Evolutionary conservation across 2,329 filamentous ascomycete species (phyloP).

Genomic region (Ceratocystiopsis sp.): DNA sequence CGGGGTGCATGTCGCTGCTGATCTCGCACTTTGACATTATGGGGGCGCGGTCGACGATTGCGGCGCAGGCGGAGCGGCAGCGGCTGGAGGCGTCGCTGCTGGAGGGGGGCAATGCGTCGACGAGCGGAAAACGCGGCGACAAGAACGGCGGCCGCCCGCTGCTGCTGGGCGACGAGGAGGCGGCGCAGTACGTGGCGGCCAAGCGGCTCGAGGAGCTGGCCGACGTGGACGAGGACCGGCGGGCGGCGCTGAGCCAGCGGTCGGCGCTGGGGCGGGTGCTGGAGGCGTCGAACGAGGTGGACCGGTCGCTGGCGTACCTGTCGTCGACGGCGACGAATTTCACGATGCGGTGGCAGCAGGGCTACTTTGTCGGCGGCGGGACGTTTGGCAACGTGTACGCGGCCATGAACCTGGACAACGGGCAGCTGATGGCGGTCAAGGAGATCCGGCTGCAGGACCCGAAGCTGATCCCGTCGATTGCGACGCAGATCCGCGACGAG

Average conservation of each 20-base stretch:
- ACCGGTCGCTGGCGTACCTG: slow-evolving; percentile 82
- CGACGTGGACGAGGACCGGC: slow-evolving; percentile 61
- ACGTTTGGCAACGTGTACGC: slow-evolving; percentile 97
- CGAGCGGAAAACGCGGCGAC: slow-evolving; percentile 58
- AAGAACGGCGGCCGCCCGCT: slow-evolving; percentile 33
- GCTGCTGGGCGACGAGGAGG: slow-evolving; percentile 66
- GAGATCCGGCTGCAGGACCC: slow-evolving; percentile 95
- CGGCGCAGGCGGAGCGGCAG: slow-evolving; percentile 86
- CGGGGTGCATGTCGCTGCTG: slow-evolving; percentile 89
- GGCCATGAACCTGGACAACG: slow-evolving; percentile 91
- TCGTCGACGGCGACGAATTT: slow-evolving; percentile 92
- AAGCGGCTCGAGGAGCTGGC: slow-evolving; percentile 58
- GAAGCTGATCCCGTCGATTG: slow-evolving; percentile 85
- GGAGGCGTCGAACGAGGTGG: slow-evolving; percentile 88
- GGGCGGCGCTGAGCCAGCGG: slow-evolving; percentile 66
- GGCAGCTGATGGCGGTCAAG: slow-evolving; percentile 95
- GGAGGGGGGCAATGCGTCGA: slow-evolving; percentile 24
- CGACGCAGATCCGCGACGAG: slow-evolving; percentile 86
- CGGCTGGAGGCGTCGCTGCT: slow-evolving; percentile 52
- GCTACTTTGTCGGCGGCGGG: slow-evolving; percentile 92
- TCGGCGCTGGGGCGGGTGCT: slow-evolving; percentile 80
- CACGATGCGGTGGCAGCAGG: slow-evolving; percentile 93
- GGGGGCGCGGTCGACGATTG: slow-evolving; percentile 83
- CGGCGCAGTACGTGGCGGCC: slow-evolving; percentile 53
- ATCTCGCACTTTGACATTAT: slow-evolving; percentile 99